Evolutionary conservation across 2,329 filamentous ascomycete genomes (phyloP).

Genomic region (Colletotrichum sp.): DNA sequence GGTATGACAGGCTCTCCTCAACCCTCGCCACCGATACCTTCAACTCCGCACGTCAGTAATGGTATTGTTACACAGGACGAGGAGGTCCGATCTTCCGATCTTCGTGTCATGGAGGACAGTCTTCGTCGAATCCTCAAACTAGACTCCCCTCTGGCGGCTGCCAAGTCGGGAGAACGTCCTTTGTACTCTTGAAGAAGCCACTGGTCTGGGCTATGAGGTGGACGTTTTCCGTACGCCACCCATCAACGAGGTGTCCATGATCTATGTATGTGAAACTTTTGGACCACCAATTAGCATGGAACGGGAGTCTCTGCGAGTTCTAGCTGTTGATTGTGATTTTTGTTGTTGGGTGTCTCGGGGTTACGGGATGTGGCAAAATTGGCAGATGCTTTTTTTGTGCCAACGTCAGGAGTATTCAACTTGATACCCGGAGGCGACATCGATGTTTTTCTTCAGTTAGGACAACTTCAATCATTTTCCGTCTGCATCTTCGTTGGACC

Average conservation of each 20-base stretch:
- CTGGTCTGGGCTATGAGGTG: not conserved
- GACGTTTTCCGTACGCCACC: not conserved
- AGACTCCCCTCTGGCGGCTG: conserved; percentile 24
- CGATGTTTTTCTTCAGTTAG: conserved; percentile 14
- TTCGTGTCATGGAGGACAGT: conserved; percentile 58
- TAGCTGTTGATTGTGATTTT: conserved; percentile 11
- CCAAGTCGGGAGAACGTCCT: conserved; percentile 22
- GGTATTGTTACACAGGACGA: not conserved
- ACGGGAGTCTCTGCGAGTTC: not conserved
- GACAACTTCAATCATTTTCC: conserved; percentile 6
- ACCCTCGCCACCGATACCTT: not conserved
- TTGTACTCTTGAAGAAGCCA: conserved; percentile 4
- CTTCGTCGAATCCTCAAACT: conserved; percentile 59
- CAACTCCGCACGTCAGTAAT: not conserved
- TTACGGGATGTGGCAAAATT: conserved; percentile 4
- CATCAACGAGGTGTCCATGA: not conserved
- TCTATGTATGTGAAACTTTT: not conserved
- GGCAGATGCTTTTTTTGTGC: conserved; percentile 1
- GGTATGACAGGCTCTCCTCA: conserved; percentile 20
- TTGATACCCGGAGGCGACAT: conserved; percentile 21
- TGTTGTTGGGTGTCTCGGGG: conserved; percentile 13
- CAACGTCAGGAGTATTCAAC: conserved; percentile 8
- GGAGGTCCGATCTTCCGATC: conserved; percentile 35
- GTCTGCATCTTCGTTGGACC: not conserved
- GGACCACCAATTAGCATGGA: not conserved